A percentile compares a stretch with the other conserved stretches of the same genome.
phyloP scores from a whole-genome alignment of 2,329 filamentous ascomycete species.

The Xylariaceae sp. region DNA sequence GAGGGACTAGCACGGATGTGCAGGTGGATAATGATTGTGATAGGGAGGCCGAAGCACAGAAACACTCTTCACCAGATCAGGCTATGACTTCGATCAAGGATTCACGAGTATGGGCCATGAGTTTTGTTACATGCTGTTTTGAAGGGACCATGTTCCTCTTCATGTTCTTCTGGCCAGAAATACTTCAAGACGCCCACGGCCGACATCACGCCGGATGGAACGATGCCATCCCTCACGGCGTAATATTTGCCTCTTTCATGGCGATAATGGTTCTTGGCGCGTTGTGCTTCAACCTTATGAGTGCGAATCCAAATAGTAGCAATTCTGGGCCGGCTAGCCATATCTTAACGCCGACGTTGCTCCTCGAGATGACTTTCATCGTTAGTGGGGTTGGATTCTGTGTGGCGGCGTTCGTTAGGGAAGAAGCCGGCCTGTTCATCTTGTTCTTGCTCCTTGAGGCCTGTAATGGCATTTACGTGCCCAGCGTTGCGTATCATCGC shows the following conservation, averaged over 20 bases:
- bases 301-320: not conserved
- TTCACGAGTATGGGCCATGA: conserved; percentile 39
- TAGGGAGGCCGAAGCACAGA: not conserved
- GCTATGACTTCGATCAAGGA: conserved; percentile 26
- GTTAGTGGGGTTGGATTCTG: conserved; percentile 34
- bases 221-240: conserved; percentile 48
- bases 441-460: conserved; percentile 42
- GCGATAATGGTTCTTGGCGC: conserved; percentile 64
- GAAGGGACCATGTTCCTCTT: conserved; percentile 44
- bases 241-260: conserved; percentile 65
- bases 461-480: conserved; percentile 44
- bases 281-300: conserved; percentile 53
- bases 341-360: conserved; percentile 23
- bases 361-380: conserved; percentile 33
- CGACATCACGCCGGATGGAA: conserved; percentile 10
- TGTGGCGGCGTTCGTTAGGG: conserved; percentile 26
- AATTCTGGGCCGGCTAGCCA: not conserved
- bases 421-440: conserved; percentile 35
- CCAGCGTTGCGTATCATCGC: conserved; percentile 42
- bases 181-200: conserved; percentile 40
- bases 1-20: conserved; percentile 7
- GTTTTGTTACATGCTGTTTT: conserved; percentile 43
- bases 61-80: not conserved
- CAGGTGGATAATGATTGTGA: not conserved
- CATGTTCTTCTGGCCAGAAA: conserved; percentile 43